Evolutionary conservation across 805 yeast genomes (phyloP).

Genomic region (Candida sphagnicola): DNA sequence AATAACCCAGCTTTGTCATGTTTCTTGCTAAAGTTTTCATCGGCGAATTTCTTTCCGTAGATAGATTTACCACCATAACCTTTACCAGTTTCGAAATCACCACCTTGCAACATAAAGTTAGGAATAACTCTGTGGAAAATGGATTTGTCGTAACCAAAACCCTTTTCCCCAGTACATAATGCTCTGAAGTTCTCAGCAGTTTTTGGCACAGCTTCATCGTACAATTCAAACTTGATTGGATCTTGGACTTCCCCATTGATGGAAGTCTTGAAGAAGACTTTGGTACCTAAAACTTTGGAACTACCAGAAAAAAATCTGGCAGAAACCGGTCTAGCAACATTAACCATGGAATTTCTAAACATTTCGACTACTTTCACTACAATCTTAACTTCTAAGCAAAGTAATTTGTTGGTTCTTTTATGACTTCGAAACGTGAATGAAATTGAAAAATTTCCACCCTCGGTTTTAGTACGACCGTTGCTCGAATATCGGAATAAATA

Average conservation of each 20-base stretch:
- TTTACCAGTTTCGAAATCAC: conserved; percentile 44
- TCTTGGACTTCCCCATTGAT: conserved; percentile 47
- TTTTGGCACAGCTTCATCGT: conserved; percentile 90
- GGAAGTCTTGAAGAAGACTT: conserved; percentile 56
- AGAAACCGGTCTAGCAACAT: conserved; percentile 15
- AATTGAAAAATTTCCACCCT: not conserved
- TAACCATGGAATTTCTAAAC: conserved; percentile 18
- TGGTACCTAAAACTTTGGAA: conserved; percentile 43
- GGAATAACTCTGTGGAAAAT: conserved; percentile 48
- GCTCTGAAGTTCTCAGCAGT: conserved; percentile 97
- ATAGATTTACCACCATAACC: conserved; percentile 46
- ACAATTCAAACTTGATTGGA: conserved; percentile 48
- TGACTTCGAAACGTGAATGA: too few species aligned
- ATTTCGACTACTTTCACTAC: conserved; percentile 5
- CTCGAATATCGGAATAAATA: too few species aligned
- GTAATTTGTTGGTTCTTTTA: too few species aligned
- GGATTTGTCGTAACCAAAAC: conserved; percentile 42
- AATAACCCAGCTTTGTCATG: conserved; percentile 78
- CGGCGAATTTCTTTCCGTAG: conserved; percentile 70
- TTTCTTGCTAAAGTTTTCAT: conserved; percentile 68
- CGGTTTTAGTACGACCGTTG: not conserved
- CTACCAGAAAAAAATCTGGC: conserved; percentile 51
- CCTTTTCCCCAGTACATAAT: conserved; percentile 58
- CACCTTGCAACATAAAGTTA: conserved; percentile 47
- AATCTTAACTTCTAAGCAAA: too few species aligned